These are phyloP conservation scores for Phaffomyces antillensis DNA, from an alignment of 805 yeast species.

Conservation along the genomic window DNA sequence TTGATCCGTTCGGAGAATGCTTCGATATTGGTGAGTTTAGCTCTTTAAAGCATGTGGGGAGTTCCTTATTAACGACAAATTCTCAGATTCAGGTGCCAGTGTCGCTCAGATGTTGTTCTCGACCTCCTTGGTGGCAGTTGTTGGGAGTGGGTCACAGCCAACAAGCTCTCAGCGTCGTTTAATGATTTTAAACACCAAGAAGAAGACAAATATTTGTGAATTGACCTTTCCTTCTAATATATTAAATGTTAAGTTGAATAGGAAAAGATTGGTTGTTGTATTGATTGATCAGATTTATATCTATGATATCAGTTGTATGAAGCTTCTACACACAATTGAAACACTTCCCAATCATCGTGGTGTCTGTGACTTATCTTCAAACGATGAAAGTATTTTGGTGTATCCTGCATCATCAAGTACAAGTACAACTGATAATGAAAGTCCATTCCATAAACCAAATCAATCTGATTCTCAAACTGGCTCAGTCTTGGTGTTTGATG, in stretches of 20 bases:
- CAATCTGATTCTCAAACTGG: slow-evolving; percentile 6
- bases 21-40: slow-evolving; percentile 33
- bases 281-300: slow-evolving; percentile 76
- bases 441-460: slow-evolving; percentile 3
- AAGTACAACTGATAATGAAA: not conserved
- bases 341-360: slow-evolving; percentile 39
- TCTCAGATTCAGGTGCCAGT: slow-evolving; percentile 31
- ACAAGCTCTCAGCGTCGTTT: slow-evolving; percentile 53
- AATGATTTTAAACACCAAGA: slow-evolving; percentile 63
- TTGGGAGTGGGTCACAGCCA: slow-evolving; percentile 69
- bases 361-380: slow-evolving; percentile 26
- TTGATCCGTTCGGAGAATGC: slow-evolving; percentile 80
- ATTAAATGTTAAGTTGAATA: slow-evolving; percentile 65
- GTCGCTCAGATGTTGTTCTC: slow-evolving; percentile 86
- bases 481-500: slow-evolving; percentile 68
- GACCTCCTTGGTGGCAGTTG: slow-evolving; percentile 80
- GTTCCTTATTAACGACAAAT: not conserved
- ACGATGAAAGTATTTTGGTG: slow-evolving; percentile 43
- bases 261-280: slow-evolving; percentile 74
- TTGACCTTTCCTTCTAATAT: slow-evolving; percentile 76
- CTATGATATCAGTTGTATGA: slow-evolving; percentile 88
- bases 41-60: not conserved
- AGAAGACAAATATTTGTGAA: slow-evolving; percentile 74
- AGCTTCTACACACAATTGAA: slow-evolving; percentile 65
- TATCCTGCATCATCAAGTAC: slow-evolving; percentile 40